A percentile compares a stretch with the other conserved stretches of the same genome.
Conservation (phyloP, 1,284 basidiomycete genomes). For the Austroboletus olivaceoglutinosus region DNA sequence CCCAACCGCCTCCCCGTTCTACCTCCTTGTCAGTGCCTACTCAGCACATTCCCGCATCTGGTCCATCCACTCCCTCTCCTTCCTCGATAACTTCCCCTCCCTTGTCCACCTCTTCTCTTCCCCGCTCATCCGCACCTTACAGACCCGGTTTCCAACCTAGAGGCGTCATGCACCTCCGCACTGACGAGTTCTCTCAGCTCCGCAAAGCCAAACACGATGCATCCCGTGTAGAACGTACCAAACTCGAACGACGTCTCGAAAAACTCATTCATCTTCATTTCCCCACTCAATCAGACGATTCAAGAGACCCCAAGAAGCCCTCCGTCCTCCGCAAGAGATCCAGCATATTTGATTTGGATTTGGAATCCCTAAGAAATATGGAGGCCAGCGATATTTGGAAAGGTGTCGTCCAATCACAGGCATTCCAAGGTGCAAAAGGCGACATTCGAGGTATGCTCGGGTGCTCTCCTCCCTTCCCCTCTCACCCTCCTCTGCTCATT, state of each 20-base stretch:
- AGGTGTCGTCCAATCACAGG: slow-evolving; percentile 48
- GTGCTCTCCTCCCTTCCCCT: background rate
- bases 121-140: slow-evolving; percentile 48
- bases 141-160: slow-evolving; percentile 70
- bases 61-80: slow-evolving; percentile 27
- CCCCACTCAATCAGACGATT: slow-evolving; percentile 36
- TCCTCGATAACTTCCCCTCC: slow-evolving; percentile 20
- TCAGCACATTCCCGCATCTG: slow-evolving; percentile 3
- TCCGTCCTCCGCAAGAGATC: slow-evolving; percentile 44
- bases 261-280: slow-evolving; percentile 87
- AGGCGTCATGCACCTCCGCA: slow-evolving; percentile 64
- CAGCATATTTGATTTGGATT: slow-evolving; percentile 65
- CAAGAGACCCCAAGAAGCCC: slow-evolving; percentile 19
- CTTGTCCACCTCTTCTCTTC: slow-evolving; percentile 15
- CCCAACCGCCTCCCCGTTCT: background rate
- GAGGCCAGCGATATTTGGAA: slow-evolving; percentile 64
- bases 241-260: slow-evolving; percentile 78
- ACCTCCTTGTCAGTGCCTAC: background rate
- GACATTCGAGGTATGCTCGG: slow-evolving; percentile 55
- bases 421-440: slow-evolving; percentile 42
- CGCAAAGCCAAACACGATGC: slow-evolving; percentile 57
- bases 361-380: slow-evolving; percentile 51
- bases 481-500: slow-evolving; percentile 6
- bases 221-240: slow-evolving; percentile 73
- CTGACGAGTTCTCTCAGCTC: slow-evolving; percentile 71